Evolutionary conservation across 2,329 filamentous ascomycete species (phyloP), one percentile per base, ranked within the genome.

Genomic region (Colletotrichum shisoi): DNA sequence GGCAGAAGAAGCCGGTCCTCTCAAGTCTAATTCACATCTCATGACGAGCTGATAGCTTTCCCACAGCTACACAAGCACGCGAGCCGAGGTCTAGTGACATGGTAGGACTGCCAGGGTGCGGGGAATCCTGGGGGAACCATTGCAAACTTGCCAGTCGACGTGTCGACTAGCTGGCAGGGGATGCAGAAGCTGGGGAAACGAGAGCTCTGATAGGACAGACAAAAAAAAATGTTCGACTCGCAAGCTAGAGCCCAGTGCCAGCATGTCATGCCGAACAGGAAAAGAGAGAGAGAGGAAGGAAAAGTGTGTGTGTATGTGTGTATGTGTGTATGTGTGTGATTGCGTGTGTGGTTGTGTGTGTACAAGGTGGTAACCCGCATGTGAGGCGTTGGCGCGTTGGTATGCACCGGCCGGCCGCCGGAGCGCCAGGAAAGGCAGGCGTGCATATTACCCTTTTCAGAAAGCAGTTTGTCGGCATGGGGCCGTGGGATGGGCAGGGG

Each of bases 381-480:
- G 52, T 46, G 51, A 49, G 44, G 21, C n/a, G 49, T 48, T 7
- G 31, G 27, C 15, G 15, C n/a, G 46, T 24, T 45, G 17, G 15
- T 19, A 11, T 37, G 27, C 24, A n/a, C 11, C n/a, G 49, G 31
- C 27, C 2, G 21, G 6, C 8, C 7, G 31, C 31, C 31, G 31
- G 6, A 13, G 11, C 13, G 4, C 7, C 3, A 24, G 45, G 19
- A n/a, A n/a, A 17, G 27, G 21, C 52, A 17, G 15, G 17, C 51
- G 19, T 67, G 59, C 40, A 31, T 13, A 56, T 67, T 67, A 37
- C 64, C 64, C 46, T 12, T 56, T 67, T 58, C 48, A 63, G 61
- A 24, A 62, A 64, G 64, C 64, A 67, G 61, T 56, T 65, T 61
- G 65, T 57, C 49, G 19, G 60, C 56, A 58, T 42, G 53, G 31